Evolutionary conservation across 2,329 filamentous ascomycete species (phyloP).

Genomic region (Fusarium mangiferae): DNA sequence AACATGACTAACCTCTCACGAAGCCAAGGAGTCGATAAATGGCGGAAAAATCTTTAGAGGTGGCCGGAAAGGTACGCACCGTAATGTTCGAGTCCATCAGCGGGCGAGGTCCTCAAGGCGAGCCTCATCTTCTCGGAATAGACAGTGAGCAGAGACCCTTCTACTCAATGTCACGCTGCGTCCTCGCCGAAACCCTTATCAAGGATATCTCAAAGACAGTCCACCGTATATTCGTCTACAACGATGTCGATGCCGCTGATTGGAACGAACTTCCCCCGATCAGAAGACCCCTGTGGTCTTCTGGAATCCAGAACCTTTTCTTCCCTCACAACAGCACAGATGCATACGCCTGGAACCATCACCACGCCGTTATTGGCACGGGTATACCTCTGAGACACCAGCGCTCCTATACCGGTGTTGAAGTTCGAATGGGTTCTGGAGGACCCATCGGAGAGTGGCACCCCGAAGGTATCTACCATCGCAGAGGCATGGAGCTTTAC

Average conservation of each 20-base stretch:
- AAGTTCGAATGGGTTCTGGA: constrained; percentile 16
- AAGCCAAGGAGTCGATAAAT: background rate
- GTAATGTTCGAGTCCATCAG: background rate
- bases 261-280: background rate
- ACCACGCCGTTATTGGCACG: constrained; percentile 10
- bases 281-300: constrained; percentile 9
- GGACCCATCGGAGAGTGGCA: constrained; percentile 8
- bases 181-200: constrained; percentile 21
- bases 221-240: constrained; percentile 15
- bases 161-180: background rate
- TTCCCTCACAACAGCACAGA: background rate
- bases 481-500: constrained; percentile 1
- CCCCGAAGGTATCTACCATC: background rate
- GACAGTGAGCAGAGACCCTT: background rate
- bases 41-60: background rate
- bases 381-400: background rate
- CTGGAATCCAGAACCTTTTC: constrained; percentile 17
- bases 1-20: background rate
- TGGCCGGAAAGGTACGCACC: background rate
- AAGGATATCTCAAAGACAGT: constrained; percentile 18
- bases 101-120: background rate
- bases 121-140: background rate
- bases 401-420: background rate
- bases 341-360: constrained; percentile 5
- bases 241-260: constrained; percentile 3